phyloP scores from a whole-genome alignment of 164 flowering plant species.

The Cinnamomum chago region DNA sequence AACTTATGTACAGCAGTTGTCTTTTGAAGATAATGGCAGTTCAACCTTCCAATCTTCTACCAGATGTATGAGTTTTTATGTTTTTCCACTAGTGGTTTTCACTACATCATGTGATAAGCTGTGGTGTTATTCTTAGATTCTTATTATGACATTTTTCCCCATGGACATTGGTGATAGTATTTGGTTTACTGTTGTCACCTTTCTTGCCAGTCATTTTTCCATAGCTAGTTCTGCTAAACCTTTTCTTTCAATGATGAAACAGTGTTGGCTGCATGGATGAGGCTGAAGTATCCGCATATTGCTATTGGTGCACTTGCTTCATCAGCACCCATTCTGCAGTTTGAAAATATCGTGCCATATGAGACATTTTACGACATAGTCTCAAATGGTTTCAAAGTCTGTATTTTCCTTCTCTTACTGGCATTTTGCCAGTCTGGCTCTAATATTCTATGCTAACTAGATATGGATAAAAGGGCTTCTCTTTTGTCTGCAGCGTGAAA shows the following conservation, averaged over 20 bases:
- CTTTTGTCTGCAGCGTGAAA: conserved; percentile 54
- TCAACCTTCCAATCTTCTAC: too few relatives aligned
- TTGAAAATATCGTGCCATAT: conserved; percentile 75
- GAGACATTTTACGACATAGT: conserved; percentile 78
- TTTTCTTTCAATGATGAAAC: conserved; percentile 15
- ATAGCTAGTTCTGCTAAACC: neutral
- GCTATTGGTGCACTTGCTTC: conserved; percentile 89
- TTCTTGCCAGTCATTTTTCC: neutral
- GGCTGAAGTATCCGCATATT: conserved; percentile 88
- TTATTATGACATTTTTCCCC: neutral
- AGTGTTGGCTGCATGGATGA: conserved; percentile 99
- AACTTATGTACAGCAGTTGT: too few relatives aligned
- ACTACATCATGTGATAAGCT: too few relatives aligned
- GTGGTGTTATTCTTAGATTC: neutral
- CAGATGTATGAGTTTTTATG: too few relatives aligned
- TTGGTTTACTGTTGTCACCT: neutral
- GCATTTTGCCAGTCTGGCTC: neutral
- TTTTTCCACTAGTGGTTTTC: too few relatives aligned
- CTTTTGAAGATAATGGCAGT: too few relatives aligned
- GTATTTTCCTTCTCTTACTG: neutral
- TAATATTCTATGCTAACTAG: neutral
- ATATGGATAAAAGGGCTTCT: neutral
- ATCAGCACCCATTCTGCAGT: conserved; percentile 89
- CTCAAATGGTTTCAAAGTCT: conserved; percentile 63
- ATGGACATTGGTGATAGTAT: neutral